A percentile compares a stretch with the other conserved stretches of the same genome.
Conservation (phyloP, 179 eudicot species). For the Kewa caespitosa region DNA sequence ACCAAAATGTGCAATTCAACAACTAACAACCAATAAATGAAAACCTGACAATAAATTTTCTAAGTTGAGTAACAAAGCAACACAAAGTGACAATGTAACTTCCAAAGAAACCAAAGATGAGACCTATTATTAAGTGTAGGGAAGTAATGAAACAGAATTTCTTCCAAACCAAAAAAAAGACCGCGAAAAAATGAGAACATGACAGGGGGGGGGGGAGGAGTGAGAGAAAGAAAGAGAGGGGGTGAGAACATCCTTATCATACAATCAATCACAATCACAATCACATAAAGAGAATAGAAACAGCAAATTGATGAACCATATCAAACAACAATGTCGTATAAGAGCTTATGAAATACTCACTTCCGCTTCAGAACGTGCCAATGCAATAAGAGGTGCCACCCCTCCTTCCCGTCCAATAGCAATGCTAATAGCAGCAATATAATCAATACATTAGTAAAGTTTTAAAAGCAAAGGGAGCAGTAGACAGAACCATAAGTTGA, state of each 20-base stretch:
- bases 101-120: neutral
- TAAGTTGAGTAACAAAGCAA: neutral
- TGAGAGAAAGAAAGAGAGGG: neutral
- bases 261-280: neutral
- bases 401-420: conserved; percentile 98
- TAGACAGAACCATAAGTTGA: neutral
- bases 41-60: neutral
- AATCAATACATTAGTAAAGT: conserved; percentile 9
- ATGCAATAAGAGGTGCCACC: conserved; percentile 83
- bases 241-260: no score
- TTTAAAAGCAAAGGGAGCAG: neutral
- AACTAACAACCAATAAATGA: neutral
- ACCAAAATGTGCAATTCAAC: neutral
- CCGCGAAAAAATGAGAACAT: neutral
- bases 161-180: neutral
- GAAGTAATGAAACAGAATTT: no score
- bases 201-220: no score
- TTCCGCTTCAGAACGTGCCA: conserved; percentile 77
- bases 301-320: neutral
- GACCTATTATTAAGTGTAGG: no score
- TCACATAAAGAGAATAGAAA: neutral
- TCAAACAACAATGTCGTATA: conserved; percentile 7
- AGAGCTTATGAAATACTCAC: conserved; percentile 44
- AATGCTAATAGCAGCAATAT: conserved; percentile 54
- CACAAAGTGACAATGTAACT: neutral